phyloP scores from a whole-genome alignment of 768 basidiomycete species.

The Suillus fuscotomentosus region DNA sequence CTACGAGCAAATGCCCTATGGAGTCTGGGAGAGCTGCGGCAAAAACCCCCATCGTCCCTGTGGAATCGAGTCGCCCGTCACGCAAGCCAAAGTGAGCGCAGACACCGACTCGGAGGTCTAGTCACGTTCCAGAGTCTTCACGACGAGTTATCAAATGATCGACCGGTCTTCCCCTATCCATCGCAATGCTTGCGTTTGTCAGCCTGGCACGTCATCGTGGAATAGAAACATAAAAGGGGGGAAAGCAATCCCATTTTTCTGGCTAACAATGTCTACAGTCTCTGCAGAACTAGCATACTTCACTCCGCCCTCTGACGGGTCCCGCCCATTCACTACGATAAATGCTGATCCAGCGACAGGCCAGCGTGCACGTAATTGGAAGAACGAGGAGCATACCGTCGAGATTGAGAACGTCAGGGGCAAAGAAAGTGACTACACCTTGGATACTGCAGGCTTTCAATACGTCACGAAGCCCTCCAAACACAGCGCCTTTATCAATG shows the following conservation, averaged over 20 bases:
- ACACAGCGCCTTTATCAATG: conserved; percentile 47
- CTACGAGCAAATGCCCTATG: neutral
- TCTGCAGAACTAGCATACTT: conserved; percentile 37
- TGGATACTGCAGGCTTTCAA: conserved; percentile 55
- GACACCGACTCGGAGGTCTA: neutral
- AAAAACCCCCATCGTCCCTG: neutral
- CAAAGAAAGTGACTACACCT: conserved; percentile 40
- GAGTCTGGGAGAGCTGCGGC: neutral
- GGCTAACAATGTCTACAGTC: neutral
- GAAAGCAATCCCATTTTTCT: neutral
- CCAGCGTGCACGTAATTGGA: conserved; percentile 36
- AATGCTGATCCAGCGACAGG: conserved; percentile 36
- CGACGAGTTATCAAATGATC: neutral
- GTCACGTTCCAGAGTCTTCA: neutral
- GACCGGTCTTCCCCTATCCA: neutral
- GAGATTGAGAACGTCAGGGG: conserved; percentile 55
- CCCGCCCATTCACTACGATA: conserved; percentile 37
- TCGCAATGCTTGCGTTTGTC: neutral
- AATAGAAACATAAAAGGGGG: neutral
- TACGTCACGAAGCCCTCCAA: conserved; percentile 38
- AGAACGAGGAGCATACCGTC: conserved; percentile 25
- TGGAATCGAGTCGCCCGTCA: neutral
- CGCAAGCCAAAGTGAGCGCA: neutral
- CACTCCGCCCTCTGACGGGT: conserved; percentile 37
- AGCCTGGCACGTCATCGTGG: neutral